Evolutionary conservation across 2,329 filamentous ascomycete genomes (phyloP).

Genomic region (Aspergillus sojae): DNA sequence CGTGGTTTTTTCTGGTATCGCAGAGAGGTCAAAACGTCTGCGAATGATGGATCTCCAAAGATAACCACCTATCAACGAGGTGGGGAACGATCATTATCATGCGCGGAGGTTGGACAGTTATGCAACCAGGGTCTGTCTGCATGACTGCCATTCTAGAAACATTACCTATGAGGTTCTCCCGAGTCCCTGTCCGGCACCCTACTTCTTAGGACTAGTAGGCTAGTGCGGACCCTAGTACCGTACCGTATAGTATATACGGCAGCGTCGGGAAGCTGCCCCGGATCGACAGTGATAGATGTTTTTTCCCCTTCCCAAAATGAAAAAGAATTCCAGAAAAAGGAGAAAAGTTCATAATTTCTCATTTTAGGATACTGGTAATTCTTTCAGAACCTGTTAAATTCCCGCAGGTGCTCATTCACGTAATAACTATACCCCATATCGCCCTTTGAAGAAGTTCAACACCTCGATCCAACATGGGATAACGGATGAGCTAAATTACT

Average conservation of each 20-base stretch:
- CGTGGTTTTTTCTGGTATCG: constrained; percentile 8
- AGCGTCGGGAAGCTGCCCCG: constrained; percentile 18
- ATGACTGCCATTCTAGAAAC: not conserved
- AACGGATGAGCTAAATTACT: constrained; percentile 4
- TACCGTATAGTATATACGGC: not conserved
- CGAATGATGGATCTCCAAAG: constrained; percentile 7
- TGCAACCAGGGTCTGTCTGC: not conserved
- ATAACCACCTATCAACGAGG: constrained; percentile 2
- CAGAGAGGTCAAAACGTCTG: not conserved
- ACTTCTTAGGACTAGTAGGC: not conserved
- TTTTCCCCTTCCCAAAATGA: not conserved
- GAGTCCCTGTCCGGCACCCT: not conserved
- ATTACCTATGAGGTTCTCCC: not conserved
- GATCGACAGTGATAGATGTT: constrained; percentile 18
- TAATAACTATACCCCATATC: not conserved
- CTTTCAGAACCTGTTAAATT: not conserved
- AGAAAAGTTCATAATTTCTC: not conserved
- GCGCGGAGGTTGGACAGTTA: not conserved
- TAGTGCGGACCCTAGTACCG: constrained; percentile 6
- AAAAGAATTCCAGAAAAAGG: not conserved
- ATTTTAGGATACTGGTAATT: not conserved
- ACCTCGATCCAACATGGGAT: not conserved
- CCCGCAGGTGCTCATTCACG: not conserved
- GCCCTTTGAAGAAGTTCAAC: not conserved
- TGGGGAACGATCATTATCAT: not conserved